Base-by-base conservation (phyloP, 2,329 filamentous ascomycete species). In the Fusarium pininemorale region DNA sequence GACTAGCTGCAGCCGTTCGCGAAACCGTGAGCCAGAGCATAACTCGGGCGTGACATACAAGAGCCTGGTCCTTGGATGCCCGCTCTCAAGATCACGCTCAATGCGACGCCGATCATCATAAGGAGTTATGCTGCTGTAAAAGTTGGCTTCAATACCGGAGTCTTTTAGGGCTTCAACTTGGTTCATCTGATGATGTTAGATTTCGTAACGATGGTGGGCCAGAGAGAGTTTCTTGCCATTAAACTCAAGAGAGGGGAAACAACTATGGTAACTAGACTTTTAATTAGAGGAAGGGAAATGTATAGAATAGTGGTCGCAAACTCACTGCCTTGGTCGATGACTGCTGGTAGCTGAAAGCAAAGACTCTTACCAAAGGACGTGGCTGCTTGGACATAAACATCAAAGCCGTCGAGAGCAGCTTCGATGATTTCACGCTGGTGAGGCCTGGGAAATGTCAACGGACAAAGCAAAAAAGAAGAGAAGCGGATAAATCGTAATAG, bases 11-110 rank as follows among this genome's bases (percentile, higher is more conserved):
- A 98, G 85, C 55, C 91, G 90, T 69, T 91, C 89, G 44, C 95
- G 92, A 82, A 98, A 98, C 65, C 88, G 87, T 69, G 94, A 89
- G 9, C 90, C 89, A 39, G 92, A 90, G 81, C 96, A 98, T 66
- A 95, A 89, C 81, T 98, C 96, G 1, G 96, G 96, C 0, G 96
- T 98, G 11, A 98, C 95, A 79, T 98, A 98, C 20, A 98, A 90
- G 7, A 98, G 88, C 10, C 94, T 89, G 8, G 90, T 97, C 22
- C 88, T 88, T 4, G 96, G 96, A 80, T 98, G 95, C 2, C 95
- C 96, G 24, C 94, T 96, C 72, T 94, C 92, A 42, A 98, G 90
- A 78, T 98, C 96, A 61, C 89, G 89, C 60, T 96, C 87, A 70
- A 98, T 94, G 35, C 86, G 84, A 55, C 90, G 87, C 74, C 90